Evolutionary conservation across 2,329 filamentous ascomycete species (phyloP).

Genomic region (Elsinoe perseae): DNA sequence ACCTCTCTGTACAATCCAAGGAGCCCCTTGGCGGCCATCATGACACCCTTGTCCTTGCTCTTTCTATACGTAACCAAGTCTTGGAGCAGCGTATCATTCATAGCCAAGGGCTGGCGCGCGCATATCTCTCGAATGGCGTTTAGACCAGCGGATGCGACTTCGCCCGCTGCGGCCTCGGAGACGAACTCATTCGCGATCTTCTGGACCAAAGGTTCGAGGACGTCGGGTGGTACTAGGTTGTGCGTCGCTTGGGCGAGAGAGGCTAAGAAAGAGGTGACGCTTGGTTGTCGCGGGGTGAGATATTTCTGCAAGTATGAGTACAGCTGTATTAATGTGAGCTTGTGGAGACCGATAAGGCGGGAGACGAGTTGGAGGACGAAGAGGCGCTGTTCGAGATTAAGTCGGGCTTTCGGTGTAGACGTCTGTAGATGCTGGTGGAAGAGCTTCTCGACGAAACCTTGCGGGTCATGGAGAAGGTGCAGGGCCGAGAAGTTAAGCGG

Average conservation of each 20-base stretch:
- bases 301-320: conserved; percentile 95
- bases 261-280: conserved; percentile 86
- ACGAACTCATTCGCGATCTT: conserved; percentile 97
- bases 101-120: conserved; percentile 84
- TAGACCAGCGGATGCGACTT: conserved; percentile 84
- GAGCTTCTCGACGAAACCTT: conserved; percentile 82
- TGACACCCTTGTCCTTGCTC: conserved; percentile 97
- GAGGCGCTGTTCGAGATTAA: conserved; percentile 82
- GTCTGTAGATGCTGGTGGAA: conserved; percentile 82
- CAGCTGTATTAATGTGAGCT: conserved; percentile 77
- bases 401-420: conserved; percentile 65
- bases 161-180: conserved; percentile 81
- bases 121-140: conserved; percentile 95
- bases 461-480: conserved; percentile 87
- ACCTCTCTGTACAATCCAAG: conserved; percentile 87
- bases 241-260: conserved; percentile 89
- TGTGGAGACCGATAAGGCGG: conserved; percentile 83
- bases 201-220: conserved; percentile 77
- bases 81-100: conserved; percentile 91
- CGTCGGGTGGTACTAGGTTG: conserved; percentile 84
- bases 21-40: conserved; percentile 94
- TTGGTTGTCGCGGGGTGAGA: conserved; percentile 78
- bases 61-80: conserved; percentile 93
- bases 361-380: conserved; percentile 87
- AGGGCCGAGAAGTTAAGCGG: conserved; percentile 93